phyloP scores from a whole-genome alignment of 768 basidiomycete genomes.

The Amanita polypyramis region DNA sequence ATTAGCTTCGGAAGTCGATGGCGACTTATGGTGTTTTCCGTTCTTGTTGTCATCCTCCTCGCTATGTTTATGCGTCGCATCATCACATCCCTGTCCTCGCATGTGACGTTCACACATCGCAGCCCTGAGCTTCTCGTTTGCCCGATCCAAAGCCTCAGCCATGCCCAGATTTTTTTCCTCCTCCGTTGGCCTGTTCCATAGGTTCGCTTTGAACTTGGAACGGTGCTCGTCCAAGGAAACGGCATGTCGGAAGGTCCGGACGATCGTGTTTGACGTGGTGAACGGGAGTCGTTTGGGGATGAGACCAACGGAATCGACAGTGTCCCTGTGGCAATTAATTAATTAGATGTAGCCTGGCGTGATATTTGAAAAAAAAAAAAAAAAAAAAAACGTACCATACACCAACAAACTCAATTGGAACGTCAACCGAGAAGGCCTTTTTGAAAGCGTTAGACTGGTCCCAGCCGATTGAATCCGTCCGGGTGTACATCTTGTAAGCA shows the following conservation, averaged over 20 bases:
- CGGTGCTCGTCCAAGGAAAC: conserved; percentile 55
- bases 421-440: conserved; percentile 40
- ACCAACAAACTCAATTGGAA: conserved; percentile 48
- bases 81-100: not conserved
- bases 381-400: conserved; percentile 30
- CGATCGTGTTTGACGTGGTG: conserved; percentile 42
- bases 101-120: not conserved
- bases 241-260: conserved; percentile 53
- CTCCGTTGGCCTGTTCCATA: conserved; percentile 31
- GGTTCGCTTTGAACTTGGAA: conserved; percentile 46
- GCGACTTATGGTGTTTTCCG: no score
- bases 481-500: conserved; percentile 52
- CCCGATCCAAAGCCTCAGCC: no score
- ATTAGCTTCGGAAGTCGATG: no score
- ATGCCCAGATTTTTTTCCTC: conserved; percentile 19
- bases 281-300: conserved; percentile 46
- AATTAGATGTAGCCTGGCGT: no score
- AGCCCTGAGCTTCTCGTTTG: not conserved
- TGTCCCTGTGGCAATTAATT: no score
- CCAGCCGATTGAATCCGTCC: conserved; percentile 37
- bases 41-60: no score
- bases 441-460: conserved; percentile 44
- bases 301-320: conserved; percentile 53
- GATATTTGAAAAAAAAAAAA: no score
- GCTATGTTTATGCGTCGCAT: no score